A percentile compares a stretch with the other conserved stretches of the same genome.
Conservation (phyloP, 371 early-diverging fungal species). For the Rhizopus sp. region DNA sequence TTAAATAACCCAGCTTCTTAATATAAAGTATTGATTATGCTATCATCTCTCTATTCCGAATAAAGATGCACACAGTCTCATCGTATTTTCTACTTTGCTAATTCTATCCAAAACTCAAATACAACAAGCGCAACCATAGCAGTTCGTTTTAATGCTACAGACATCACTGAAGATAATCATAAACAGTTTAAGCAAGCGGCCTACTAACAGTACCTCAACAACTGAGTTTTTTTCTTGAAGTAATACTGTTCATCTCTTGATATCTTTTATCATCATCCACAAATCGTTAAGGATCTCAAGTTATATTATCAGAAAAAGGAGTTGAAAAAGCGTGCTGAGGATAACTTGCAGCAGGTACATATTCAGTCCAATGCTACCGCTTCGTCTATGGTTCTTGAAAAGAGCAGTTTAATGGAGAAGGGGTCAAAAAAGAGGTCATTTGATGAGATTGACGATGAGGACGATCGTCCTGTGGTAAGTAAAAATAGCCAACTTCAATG, state of each 20-base stretch:
- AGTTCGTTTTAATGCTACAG: slow-evolving; percentile 5
- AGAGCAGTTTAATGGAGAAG: slow-evolving; percentile 8
- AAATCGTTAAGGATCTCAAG: background rate
- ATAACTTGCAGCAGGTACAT: slow-evolving; percentile 3
- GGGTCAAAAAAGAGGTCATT: slow-evolving; percentile 10
- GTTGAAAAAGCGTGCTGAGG: slow-evolving; percentile 8
- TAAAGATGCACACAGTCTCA: too few species aligned
- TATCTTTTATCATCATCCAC: slow-evolving; percentile 1
- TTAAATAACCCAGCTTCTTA: too few species aligned
- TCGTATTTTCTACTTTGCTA: too few species aligned
- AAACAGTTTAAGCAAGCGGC: background rate
- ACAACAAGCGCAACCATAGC: background rate
- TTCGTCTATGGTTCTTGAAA: slow-evolving; percentile 7
- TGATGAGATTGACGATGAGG: slow-evolving; percentile 11
- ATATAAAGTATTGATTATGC: too few species aligned
- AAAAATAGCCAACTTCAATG: slow-evolving; percentile 5
- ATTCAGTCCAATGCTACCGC: slow-evolving; percentile 6
- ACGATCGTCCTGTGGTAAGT: slow-evolving; percentile 2
- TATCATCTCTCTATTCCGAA: too few species aligned
- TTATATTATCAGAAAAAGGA: slow-evolving; percentile 12
- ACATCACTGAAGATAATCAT: slow-evolving; percentile 5
- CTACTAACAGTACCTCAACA: background rate
- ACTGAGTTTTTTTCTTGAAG: slow-evolving; percentile 5
- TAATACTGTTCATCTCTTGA: slow-evolving; percentile 5
- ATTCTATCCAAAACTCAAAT: too few species aligned